Base-by-base conservation (phyloP, 1,284 basidiomycete genomes). In the Hemileia vastatrix region DNA sequence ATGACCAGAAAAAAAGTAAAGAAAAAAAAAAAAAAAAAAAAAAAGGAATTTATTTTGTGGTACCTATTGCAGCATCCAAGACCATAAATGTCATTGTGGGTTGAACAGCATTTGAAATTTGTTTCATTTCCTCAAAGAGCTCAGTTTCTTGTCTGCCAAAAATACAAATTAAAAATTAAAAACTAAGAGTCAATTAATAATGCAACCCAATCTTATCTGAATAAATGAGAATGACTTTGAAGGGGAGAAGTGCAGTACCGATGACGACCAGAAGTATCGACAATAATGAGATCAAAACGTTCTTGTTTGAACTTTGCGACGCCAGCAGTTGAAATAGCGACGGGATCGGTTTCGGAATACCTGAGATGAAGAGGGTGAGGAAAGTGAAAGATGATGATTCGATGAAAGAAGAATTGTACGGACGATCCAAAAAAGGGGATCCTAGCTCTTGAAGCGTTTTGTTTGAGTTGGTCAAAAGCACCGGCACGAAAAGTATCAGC, bases 401-500 rank as follows among this genome's bases (percentile, higher is more conserved):
- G 50, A 32, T 36, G 36, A 49, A 1, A 48, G 0, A 45, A 6
- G 18, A n/a, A n/a, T 3, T 44, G 4, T 40, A 40, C 66, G n/a
- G 19, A 70, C 64, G 89, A 92, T 52, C 95, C 95, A 78, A 93
- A 98, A 82, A 97, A 99, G 9, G 95, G 93, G 13, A 99, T 91
- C 77, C 95, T 96, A 57, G 94, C 95, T 78, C 96, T 96, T 33
- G 93, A 95, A 6, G 95, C 95, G 70, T 83, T 83, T 88, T 88
- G 68, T 86, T 99, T 82, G 51, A 83, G 74, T 72, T 99, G 95
- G 77, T 99, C 95, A 77, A 99, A 99, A 48, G 95, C 95, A 67
- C 95, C 95, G 4, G 95, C 95, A 79, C 95, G 89, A 82, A 98
- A 99, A 1, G 95, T 99, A 78, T 99, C 95, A 24, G 95, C 95